Evolutionary conservation across 2,329 filamentous ascomycete species (phyloP).

Genomic region (Xylaria sp.): DNA sequence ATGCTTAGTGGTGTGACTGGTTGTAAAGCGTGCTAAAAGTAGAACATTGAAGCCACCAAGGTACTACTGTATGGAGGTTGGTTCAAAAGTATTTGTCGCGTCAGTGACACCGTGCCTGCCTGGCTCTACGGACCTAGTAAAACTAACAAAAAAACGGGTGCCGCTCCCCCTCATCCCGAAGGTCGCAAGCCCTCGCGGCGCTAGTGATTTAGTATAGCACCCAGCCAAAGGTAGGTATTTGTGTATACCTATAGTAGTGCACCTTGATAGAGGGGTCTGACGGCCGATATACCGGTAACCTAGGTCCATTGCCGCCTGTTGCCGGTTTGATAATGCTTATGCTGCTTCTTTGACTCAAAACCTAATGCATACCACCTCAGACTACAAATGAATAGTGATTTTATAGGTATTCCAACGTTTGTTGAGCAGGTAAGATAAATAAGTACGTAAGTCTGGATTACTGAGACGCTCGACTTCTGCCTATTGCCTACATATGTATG

Average conservation of each 20-base stretch:
- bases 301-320: neutral
- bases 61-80: neutral
- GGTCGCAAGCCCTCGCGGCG: neutral
- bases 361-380: neutral
- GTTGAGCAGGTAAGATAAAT: neutral
- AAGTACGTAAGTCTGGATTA: neutral
- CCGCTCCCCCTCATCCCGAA: constrained; percentile 7
- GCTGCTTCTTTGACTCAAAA: neutral
- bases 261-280: too few relatives aligned
- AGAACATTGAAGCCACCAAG: neutral
- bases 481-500: neutral
- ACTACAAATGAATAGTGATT: neutral
- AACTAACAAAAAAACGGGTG: neutral
- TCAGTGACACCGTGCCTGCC: constrained; percentile 19
- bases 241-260: neutral
- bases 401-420: neutral
- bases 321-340: neutral
- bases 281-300: neutral
- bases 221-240: neutral
- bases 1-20: constrained; percentile 6
- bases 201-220: too few relatives aligned
- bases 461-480: neutral
- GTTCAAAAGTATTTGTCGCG: neutral
- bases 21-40: constrained; percentile 6
- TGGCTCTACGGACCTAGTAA: too few relatives aligned